Conservation (phyloP, 352 stramenopile species). For the Paralagenidium karlingii region DNA sequence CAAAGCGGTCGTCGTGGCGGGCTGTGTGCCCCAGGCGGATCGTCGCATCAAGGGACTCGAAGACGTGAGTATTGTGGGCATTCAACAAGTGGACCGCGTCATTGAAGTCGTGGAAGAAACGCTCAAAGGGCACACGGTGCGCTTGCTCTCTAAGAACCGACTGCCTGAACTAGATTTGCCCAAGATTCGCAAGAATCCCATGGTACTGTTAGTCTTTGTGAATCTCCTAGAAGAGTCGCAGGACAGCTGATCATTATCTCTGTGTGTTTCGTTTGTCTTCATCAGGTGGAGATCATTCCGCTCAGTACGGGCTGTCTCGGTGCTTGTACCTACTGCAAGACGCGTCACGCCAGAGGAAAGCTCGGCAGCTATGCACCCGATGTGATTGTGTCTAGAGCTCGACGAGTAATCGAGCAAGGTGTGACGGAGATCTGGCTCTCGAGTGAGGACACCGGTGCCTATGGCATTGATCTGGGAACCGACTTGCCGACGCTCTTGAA, state of each 20-base stretch:
- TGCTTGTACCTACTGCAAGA: slow-evolving; percentile 92
- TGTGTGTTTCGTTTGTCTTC: too few species aligned
- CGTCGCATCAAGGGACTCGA: slow-evolving; percentile 72
- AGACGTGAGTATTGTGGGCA: slow-evolving; percentile 79
- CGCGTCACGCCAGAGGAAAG: slow-evolving; percentile 82
- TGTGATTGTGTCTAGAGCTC: slow-evolving; percentile 53
- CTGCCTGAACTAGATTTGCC: slow-evolving; percentile 81
- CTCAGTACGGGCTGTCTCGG: slow-evolving; percentile 86
- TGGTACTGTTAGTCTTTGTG: too few species aligned
- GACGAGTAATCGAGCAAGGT: slow-evolving; percentile 56
- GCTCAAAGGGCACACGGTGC: slow-evolving; percentile 81
- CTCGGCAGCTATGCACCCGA: slow-evolving; percentile 80
- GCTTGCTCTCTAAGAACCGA: slow-evolving; percentile 66
- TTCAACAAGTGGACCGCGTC: slow-evolving; percentile 86
- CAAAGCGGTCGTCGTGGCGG: slow-evolving; percentile 84
- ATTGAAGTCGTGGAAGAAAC: slow-evolving; percentile 88
- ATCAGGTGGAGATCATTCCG: slow-evolving; percentile 90
- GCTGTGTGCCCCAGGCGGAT: slow-evolving; percentile 86
- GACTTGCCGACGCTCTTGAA: slow-evolving; percentile 59
- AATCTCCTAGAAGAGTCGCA: too few species aligned
- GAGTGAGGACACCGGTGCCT: slow-evolving; percentile 87
- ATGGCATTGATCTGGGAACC: slow-evolving; percentile 82
- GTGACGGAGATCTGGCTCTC: slow-evolving; percentile 89
- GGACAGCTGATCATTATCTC: too few species aligned
- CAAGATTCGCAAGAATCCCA: slow-evolving; percentile 87